Base-by-base conservation (phyloP, 176 grass and related monocot genomes). In the Bromus sterilis region DNA sequence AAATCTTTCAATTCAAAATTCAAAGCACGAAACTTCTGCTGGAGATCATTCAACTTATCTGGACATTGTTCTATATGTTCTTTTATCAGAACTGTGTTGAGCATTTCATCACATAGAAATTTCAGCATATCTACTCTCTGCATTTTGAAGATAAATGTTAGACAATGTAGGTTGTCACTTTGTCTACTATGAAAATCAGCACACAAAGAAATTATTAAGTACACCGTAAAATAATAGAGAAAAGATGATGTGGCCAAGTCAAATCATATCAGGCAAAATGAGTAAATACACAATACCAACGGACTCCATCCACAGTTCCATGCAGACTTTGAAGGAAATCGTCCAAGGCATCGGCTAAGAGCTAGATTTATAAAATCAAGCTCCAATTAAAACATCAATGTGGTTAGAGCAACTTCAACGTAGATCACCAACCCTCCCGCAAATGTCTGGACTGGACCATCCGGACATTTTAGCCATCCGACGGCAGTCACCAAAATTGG, bases 71-170 rank as follows among this genome's bases (percentile, higher is more conserved):
- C 95, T 36, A 98, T 74, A 76, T 98, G 90, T 73, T 98, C 95
- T 80, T 82, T 93, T 49, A 98, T 82, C 74, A 98, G 86, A 84
- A 86, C 84, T 77, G 95, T 93, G 82, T 93, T 95, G 72, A 95
- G 78, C 81, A 95, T 85, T 86, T 98, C 95, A 5, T 98, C 92
- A n/a, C 95, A 98, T 30, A 98, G 79, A 81, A 95, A 95, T 65
- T 98, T 98, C 76, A 98, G 78, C 60, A 95, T 87, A 81, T 93
- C 79, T 84, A 95, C 83, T 83, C 92, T 95, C 95, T 98, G 95
- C 62, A 88, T 53, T 80, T 71, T 29, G 20, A 85, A 78, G 35
- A 89, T 73, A 80, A 72, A 60, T 56, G 85, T 89, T 62, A 92
- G 30, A 76, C 62, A 24, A 62, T 72, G 46, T 70, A 78, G 21